Base-by-base conservation (phyloP, 2,329 filamentous ascomycete genomes). In the Paecilomyces sp. region DNA sequence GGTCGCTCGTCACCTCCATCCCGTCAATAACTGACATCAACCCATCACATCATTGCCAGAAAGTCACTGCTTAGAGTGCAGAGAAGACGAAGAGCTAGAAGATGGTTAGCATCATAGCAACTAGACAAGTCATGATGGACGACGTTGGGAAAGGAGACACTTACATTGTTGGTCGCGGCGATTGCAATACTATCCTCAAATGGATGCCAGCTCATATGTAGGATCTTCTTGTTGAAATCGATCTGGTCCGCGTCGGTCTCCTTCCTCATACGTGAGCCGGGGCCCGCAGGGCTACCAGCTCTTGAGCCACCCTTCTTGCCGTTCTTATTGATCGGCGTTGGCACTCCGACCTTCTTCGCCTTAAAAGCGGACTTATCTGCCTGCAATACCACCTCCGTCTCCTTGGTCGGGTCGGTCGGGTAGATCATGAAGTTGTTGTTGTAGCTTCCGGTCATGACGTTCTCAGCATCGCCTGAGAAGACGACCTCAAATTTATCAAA, bases 351-450 rank as follows among this genome's bases (percentile, higher is more conserved):
- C 82, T 97, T 99, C 87, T 99, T 99, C 36, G 94, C 94, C 80
- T 99, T 99, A 86, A 99, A 99, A 11, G 94, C 94, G 59, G 92
- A 96, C 81, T 99, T 99, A 75, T 99, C 94, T 47, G 94, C 94
- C 76, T 99, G 94, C 60, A 99, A 81, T 54, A 99, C 94, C 55
- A 99, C 92, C 76, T 99, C 94, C 2, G 93, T 93, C 74, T 99
- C 94, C 79, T 95, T 95, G 66, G 93, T 91, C 6, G 92, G 90
- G 70, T 97, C 93, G 28, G 92, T 94, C 3, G 94, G 94, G 75
- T 97, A 99, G 72, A 99, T 99, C 94, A 99, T 99, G 82, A 99
- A 97, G 80, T 99, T 99, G 81, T 99, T 99, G 84, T 99, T 99
- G 82, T 99, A 99, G 74, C 92, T 97, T 68, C 94, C 94, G 5